A percentile compares a stretch with the other conserved stretches of the same genome.
Evolutionary conservation across 2,329 filamentous ascomycete species (phyloP).

Genomic region (Ceratocystis lukuohia): DNA sequence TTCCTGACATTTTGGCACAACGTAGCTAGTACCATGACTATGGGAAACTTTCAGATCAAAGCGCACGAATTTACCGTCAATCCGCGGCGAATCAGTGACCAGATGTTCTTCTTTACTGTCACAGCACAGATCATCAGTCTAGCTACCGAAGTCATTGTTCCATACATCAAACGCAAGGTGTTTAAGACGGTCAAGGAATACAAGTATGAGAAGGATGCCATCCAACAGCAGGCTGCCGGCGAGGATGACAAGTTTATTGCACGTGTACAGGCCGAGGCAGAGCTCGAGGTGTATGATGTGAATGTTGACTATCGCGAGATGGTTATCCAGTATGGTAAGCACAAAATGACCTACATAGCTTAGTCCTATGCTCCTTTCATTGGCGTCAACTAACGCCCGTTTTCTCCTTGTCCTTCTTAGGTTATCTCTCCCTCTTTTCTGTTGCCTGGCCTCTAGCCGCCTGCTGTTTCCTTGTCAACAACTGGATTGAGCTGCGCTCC

Average conservation of each 20-base stretch:
- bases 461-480: slow-evolving; percentile 80
- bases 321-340: slow-evolving; percentile 61
- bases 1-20: slow-evolving; percentile 71
- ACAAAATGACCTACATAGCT: not conserved
- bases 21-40: slow-evolving; percentile 60
- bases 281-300: slow-evolving; percentile 76
- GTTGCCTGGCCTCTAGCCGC: slow-evolving; percentile 91
- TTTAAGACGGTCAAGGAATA: slow-evolving; percentile 64
- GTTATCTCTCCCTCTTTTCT: slow-evolving; percentile 82
- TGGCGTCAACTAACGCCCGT: not conserved
- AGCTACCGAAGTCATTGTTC: slow-evolving; percentile 69
- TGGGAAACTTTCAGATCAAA: slow-evolving; percentile 57
- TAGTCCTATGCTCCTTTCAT: not conserved
- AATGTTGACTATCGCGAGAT: slow-evolving; percentile 85
- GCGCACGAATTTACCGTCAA: slow-evolving; percentile 65
- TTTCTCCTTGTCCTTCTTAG: slow-evolving; percentile 28
- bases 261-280: slow-evolving; percentile 69
- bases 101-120: slow-evolving; percentile 92
- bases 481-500: slow-evolving; percentile 87
- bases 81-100: slow-evolving; percentile 66
- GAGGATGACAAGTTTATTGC: slow-evolving; percentile 71
- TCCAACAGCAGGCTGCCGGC: slow-evolving; percentile 46
- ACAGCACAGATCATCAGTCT: slow-evolving; percentile 87
- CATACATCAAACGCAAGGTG: slow-evolving; percentile 66
- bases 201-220: slow-evolving; percentile 36